These are phyloP conservation scores for Spinellus fusiger DNA, from an alignment of 192 early-diverging fungal genomes.

Conservation along the genomic window DNA sequence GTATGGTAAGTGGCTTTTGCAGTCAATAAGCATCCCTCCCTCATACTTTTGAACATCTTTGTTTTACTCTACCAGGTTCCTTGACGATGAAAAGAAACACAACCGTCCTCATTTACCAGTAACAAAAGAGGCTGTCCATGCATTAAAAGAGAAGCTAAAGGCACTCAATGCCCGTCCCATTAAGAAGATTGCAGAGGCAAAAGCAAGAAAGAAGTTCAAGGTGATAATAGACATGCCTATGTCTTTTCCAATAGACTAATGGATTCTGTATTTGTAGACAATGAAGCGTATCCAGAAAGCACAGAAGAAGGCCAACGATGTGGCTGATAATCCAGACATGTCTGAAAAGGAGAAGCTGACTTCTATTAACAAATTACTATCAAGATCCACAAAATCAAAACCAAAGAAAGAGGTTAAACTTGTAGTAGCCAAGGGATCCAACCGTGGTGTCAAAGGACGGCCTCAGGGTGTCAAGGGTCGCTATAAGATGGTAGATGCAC, in stretches of 20 bases:
- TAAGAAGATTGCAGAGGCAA: slow-evolving; percentile 99
- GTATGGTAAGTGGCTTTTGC: too few relatives aligned
- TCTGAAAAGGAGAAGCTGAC: slow-evolving; percentile 84
- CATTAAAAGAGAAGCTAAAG: slow-evolving; percentile 75
- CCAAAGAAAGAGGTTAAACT: slow-evolving; percentile 72
- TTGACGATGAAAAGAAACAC: slow-evolving; percentile 85
- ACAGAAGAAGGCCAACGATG: slow-evolving; percentile 81
- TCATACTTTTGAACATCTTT: slow-evolving; percentile 5
- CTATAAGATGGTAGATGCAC: slow-evolving; percentile 90
- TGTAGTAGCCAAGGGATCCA: slow-evolving; percentile 85
- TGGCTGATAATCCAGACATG: slow-evolving; percentile 84
- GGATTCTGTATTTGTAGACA: slow-evolving; percentile 21
- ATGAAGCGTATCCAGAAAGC: slow-evolving; percentile 72
- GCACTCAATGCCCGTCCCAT: slow-evolving; percentile 96
- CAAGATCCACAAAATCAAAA: slow-evolving; percentile 75
- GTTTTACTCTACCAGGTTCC: too few relatives aligned
- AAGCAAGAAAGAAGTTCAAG: slow-evolving; percentile 90
- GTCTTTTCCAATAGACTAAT: not conserved
- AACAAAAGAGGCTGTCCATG: slow-evolving; percentile 93
- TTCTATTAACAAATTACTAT: slow-evolving; percentile 73
- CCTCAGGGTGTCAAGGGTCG: slow-evolving; percentile 97
- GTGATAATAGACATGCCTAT: slow-evolving; percentile 5
- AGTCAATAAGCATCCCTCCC: slow-evolving; percentile 20
- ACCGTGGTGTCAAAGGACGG: slow-evolving; percentile 82
- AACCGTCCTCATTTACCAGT: slow-evolving; percentile 87